Evolutionary conservation across 2,329 filamentous ascomycete genomes (phyloP).

Genomic region (Calonectria crousiana): DNA sequence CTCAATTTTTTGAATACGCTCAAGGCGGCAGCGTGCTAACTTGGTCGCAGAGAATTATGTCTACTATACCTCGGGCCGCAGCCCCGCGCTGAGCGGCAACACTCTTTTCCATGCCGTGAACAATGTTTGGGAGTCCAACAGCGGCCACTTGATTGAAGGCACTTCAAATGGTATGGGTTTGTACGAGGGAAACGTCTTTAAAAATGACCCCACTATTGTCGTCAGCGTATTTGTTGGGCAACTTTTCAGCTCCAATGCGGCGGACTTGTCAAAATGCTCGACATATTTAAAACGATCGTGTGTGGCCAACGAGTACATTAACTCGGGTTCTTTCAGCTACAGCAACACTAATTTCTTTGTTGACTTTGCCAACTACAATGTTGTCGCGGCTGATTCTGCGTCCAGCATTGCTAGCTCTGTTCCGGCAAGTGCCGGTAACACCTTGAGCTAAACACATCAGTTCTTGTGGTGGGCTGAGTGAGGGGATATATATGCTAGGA

Average conservation of each 20-base stretch:
- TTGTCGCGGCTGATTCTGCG: neutral
- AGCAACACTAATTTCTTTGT: neutral
- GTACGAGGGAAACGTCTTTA: neutral
- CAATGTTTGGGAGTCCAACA: slow-evolving; percentile 1
- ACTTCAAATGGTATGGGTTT: neutral
- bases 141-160: neutral
- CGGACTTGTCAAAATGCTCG: neutral
- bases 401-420: neutral
- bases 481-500: neutral
- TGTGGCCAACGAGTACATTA: neutral
- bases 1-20: neutral
- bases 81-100: neutral
- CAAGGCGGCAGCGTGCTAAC: neutral
- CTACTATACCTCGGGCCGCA: slow-evolving; percentile 7
- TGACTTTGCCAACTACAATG: neutral
- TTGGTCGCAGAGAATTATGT: neutral
- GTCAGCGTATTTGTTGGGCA: slow-evolving; percentile 1
- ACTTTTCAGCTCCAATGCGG: slow-evolving; percentile 1
- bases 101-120: slow-evolving; percentile 3
- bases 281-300: slow-evolving; percentile 4
- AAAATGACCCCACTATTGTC: neutral
- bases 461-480: neutral
- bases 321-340: neutral
- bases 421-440: neutral
- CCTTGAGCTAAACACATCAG: neutral